phyloP scores from a whole-genome alignment of 1,139 yeast species.

The Saccharomycopsis hybrid region DNA sequence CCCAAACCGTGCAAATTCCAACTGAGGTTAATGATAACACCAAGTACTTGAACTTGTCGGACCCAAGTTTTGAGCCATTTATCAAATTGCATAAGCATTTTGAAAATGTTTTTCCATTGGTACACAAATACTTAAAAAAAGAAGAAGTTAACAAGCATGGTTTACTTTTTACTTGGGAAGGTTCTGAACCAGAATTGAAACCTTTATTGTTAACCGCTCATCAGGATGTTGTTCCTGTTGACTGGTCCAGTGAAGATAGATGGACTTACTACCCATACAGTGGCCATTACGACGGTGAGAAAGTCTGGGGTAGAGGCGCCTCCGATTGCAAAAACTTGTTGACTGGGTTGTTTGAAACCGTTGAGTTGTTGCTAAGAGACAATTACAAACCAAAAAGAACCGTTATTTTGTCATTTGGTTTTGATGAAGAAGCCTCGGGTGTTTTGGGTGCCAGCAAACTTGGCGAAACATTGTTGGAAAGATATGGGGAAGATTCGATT shows the following conservation, averaged over 20 bases:
- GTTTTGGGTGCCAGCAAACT: slow-evolving; percentile 47
- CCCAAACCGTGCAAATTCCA: slow-evolving; percentile 53
- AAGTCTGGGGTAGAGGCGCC: slow-evolving; percentile 61
- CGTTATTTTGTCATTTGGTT: slow-evolving; percentile 57
- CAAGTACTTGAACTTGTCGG: slow-evolving; percentile 17
- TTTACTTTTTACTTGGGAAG: slow-evolving; percentile 61
- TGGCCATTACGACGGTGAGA: slow-evolving; percentile 58
- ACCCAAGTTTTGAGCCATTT: slow-evolving; percentile 31
- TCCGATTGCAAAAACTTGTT: slow-evolving; percentile 57
- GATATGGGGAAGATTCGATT: slow-evolving; percentile 50
- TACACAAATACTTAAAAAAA: slow-evolving; percentile 42
- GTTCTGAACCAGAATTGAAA: slow-evolving; percentile 44
- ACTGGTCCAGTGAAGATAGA: slow-evolving; percentile 43
- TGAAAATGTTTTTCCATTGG: slow-evolving; percentile 50
- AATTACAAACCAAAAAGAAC: slow-evolving; percentile 47
- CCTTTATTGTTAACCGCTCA: slow-evolving; percentile 72
- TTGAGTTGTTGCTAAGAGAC: slow-evolving; percentile 40
- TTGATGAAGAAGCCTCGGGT: slow-evolving; percentile 70
- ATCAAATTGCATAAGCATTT: slow-evolving; percentile 48
- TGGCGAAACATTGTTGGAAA: slow-evolving; percentile 36
- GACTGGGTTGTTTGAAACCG: slow-evolving; percentile 51
- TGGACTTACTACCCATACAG: slow-evolving; percentile 71
- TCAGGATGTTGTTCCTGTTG: slow-evolving; percentile 83
- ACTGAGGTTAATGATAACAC: slow-evolving; percentile 55
- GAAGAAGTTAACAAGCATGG: slow-evolving; percentile 62